These are phyloP conservation scores for Perkinsus olseni DNA, from an alignment of 169 alveolate species.

Conservation along the genomic window DNA sequence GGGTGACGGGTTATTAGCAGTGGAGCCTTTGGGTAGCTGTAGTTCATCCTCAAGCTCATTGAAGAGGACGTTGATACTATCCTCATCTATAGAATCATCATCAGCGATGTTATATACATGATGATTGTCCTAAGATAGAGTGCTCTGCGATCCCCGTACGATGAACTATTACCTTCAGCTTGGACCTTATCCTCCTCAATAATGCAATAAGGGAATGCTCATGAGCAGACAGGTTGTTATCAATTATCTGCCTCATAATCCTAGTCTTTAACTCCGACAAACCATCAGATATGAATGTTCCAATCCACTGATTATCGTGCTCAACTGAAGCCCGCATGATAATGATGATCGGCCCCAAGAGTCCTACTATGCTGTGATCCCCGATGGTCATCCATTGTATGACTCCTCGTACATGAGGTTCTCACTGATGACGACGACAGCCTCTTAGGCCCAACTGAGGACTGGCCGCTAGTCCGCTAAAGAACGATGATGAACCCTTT, in stretches of 20 bases:
- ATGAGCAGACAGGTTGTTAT: not conserved
- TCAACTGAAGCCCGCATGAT: conserved; percentile 7
- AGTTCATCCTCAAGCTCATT: not conserved
- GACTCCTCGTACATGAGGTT: too few species aligned
- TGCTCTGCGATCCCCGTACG: too few species aligned
- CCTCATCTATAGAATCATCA: not conserved
- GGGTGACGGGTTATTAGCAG: too few species aligned
- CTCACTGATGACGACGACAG: too few species aligned
- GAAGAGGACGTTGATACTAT: not conserved
- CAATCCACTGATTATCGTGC: not conserved
- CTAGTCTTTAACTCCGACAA: not conserved
- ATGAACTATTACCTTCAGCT: not conserved
- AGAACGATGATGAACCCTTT: too few species aligned
- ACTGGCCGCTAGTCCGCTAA: too few species aligned
- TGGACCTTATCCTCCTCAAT: not conserved
- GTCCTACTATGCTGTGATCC: conserved; percentile 17
- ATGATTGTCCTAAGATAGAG: too few species aligned
- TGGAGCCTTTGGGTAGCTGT: not conserved
- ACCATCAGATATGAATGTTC: not conserved
- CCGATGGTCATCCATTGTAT: too few species aligned
- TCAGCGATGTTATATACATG: too few species aligned
- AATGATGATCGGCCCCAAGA: not conserved
- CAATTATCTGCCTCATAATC: not conserved
- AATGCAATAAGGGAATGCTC: not conserved
- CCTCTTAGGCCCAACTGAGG: too few species aligned